These are phyloP conservation scores for Cladophialophora psammophila DNA, from an alignment of 2,329 filamentous ascomycete species.

Conservation along the genomic window DNA sequence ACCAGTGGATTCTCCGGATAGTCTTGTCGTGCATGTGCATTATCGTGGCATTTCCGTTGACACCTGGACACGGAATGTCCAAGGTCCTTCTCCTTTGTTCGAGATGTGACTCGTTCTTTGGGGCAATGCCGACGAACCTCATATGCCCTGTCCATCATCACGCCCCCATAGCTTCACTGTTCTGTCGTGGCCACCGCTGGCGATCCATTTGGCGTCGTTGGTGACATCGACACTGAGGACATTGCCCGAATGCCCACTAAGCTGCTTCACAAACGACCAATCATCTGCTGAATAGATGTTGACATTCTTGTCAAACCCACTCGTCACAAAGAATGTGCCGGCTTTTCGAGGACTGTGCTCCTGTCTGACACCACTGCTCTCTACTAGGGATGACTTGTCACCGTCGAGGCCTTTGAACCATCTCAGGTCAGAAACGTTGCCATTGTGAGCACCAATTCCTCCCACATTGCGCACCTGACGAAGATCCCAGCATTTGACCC, in stretches of 20 bases:
- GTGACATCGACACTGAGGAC: constrained; percentile 91
- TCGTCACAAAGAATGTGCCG: constrained; percentile 88
- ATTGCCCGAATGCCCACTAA: constrained; percentile 90
- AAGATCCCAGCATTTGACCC: constrained; percentile 98
- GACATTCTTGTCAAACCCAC: constrained; percentile 92
- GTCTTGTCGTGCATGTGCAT: background rate
- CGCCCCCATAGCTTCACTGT: constrained; percentile 96
- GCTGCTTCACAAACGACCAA: constrained; percentile 85
- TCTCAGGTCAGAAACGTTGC: constrained; percentile 87
- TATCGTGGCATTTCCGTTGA: background rate
- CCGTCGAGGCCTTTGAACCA: constrained; percentile 92
- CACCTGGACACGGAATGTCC: no score
- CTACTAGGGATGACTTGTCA: constrained; percentile 50
- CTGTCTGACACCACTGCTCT: constrained; percentile 37
- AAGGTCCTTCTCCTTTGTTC: no score
- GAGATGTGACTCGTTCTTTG: background rate
- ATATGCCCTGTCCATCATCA: constrained; percentile 69
- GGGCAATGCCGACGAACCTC: background rate
- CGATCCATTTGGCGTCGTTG: constrained; percentile 86
- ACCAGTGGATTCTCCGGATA: no score
- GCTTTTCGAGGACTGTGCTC: constrained; percentile 71
- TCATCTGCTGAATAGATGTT: constrained; percentile 97
- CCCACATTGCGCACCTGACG: constrained; percentile 84
- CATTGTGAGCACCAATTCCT: constrained; percentile 87
- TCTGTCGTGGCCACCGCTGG: constrained; percentile 90